Base-by-base conservation (phyloP, 192 early-diverging fungal species). In the Phlyctochytrium planicorne region DNA sequence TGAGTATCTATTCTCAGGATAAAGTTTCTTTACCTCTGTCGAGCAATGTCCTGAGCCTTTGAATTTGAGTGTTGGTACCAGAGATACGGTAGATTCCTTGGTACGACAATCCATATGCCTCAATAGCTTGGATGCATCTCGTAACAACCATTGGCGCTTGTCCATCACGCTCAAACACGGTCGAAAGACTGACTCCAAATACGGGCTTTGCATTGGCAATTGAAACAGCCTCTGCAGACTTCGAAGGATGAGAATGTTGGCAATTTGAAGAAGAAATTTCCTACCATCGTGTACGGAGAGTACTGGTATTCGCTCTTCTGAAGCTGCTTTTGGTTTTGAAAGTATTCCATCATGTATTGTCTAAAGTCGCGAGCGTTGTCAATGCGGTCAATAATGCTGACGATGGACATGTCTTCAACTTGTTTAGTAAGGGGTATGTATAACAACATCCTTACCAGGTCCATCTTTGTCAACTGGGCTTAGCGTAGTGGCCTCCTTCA, bases 1-100 rank as follows among this genome's bases (percentile, higher is more conserved):
- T 53, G 56, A 12, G 20, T 77, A 17, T 34, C n/a, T 61, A 12
- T 12, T n/a, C n/a, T 34, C 31, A 70, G 32, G 27, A 0, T 31
- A 27, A 23, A 40, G 3, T n/a, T n/a, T n/a, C n/a, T n/a, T n/a
- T 77, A 89, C 90, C 85, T 62, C 88, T 71, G 71, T 96, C 90
- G 66, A 97, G 89, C 56, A 86, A 74, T 25, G 73, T 73, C 23
- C 88, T 80, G 31, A 97, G 76, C 63, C 83, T 84, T 69, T 89
- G 88, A 17, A 97, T 90, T 59, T 86, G 79, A 23, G 84, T 86
- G 30, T 78, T 90, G 20, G 89, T 84, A 14, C 94, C 97, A 2
- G 94, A 93, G 4, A 94, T 72, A 12, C 97, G 88, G 74, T 99
- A 99, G 6, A 99, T 83, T 2, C 97, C 95, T n/a, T 82, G 87